These are phyloP conservation scores for Cadophora sp. DNA, from an alignment of 2,329 filamentous ascomycete genomes.

Conservation along the genomic window DNA sequence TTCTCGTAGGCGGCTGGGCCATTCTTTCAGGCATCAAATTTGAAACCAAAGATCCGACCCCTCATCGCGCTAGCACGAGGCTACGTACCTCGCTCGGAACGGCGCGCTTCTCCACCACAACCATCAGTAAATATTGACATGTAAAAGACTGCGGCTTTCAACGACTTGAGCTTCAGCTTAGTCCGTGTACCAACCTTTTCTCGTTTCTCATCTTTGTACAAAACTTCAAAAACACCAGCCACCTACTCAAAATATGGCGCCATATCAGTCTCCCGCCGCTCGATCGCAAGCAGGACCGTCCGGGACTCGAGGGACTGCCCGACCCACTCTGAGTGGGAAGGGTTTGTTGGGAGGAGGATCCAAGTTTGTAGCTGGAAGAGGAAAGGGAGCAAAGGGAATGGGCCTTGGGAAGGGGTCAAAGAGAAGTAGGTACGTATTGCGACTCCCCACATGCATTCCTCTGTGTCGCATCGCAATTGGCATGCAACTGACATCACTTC, in stretches of 20 bases:
- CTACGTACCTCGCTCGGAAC: no score
- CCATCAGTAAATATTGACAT: slow-evolving; percentile 1
- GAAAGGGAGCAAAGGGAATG: slow-evolving; percentile 26
- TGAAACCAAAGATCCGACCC: no score
- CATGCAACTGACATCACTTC: slow-evolving; percentile 8
- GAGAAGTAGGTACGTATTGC: slow-evolving; percentile 22
- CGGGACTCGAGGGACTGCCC: not conserved
- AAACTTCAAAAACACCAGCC: not conserved
- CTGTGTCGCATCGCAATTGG: not conserved
- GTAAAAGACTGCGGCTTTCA: no score
- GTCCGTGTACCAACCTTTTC: not conserved
- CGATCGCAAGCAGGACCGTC: not conserved
- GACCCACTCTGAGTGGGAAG: slow-evolving; percentile 23
- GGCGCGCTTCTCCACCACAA: not conserved
- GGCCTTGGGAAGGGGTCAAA: slow-evolving; percentile 20
- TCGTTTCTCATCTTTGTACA: not conserved
- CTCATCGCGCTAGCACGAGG: no score
- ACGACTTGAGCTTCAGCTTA: no score
- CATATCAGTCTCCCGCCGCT: not conserved
- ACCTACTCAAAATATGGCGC: not conserved
- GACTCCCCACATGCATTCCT: not conserved
- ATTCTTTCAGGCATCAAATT: no score
- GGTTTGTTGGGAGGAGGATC: slow-evolving; percentile 3
- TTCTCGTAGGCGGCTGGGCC: no score
- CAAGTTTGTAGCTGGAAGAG: slow-evolving; percentile 20